Conservation (phyloP, 192 early-diverging fungal species). For the Podila clonocystis region DNA sequence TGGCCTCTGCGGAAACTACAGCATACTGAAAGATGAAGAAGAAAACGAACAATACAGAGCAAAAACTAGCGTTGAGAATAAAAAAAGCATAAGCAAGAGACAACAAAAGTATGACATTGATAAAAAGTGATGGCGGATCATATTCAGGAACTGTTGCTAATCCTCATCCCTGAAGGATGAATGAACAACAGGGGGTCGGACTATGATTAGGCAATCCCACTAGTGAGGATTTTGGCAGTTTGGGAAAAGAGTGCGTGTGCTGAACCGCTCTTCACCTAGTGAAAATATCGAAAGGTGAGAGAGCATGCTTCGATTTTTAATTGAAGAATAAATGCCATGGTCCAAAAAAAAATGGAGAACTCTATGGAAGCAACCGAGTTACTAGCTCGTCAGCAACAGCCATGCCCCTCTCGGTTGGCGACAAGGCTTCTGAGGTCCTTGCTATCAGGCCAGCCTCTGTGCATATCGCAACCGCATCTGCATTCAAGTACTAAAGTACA, state of each 20-base stretch:
- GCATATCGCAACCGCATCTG: conserved; percentile 9
- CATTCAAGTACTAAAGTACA: conserved; percentile 15
- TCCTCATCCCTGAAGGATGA: background rate
- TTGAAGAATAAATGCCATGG: no score
- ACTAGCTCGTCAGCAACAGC: conserved; percentile 61
- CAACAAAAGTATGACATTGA: no score
- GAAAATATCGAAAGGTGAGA: no score
- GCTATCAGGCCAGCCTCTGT: conserved; percentile 21
- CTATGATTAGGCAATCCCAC: no score
- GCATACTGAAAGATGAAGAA: conserved; percentile 10
- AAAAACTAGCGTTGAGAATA: no score
- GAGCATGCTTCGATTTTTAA: no score
- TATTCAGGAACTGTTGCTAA: background rate
- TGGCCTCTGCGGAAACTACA: conserved; percentile 27
- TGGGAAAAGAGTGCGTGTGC: no score
- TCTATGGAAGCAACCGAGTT: conserved; percentile 43
- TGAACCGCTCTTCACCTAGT: no score
- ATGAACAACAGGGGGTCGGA: background rate
- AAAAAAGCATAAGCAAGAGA: no score
- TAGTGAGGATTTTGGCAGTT: no score
- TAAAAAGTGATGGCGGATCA: no score
- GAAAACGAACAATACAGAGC: background rate
- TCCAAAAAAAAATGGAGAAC: background rate
- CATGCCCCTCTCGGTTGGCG: conserved; percentile 62
- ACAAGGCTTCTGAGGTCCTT: conserved; percentile 22